Evolutionary conservation across 2,329 filamentous ascomycete genomes (phyloP).

Genomic region (Fusarium chlamydosporum): DNA sequence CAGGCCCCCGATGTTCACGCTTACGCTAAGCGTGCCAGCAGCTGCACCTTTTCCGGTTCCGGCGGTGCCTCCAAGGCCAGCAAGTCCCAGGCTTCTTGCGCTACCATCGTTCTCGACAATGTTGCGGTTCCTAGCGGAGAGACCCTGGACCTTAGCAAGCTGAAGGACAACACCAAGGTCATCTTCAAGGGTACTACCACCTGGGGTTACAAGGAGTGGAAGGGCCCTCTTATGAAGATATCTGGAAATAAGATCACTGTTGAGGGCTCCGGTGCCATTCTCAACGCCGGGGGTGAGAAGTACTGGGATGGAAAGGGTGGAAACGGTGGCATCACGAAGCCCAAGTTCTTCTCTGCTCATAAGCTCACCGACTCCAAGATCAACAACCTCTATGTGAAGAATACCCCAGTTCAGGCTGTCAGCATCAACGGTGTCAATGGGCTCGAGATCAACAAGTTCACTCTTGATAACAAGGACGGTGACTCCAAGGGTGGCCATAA

Average conservation of each 20-base stretch:
- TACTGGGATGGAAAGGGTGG: constrained; percentile 46
- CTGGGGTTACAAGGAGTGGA: constrained; percentile 48
- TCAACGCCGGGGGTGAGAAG: constrained; percentile 41
- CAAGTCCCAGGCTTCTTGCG: constrained; percentile 33
- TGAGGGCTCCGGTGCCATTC: constrained; percentile 43
- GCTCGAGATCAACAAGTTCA: constrained; percentile 56
- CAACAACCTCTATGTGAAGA: constrained; percentile 57
- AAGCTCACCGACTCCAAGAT: constrained; percentile 52
- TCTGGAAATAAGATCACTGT: constrained; percentile 43
- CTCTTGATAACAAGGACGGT: constrained; percentile 58
- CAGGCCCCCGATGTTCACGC: constrained; percentile 27
- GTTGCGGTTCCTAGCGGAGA: constrained; percentile 40
- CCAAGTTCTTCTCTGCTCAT: constrained; percentile 48
- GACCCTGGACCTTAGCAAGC: constrained; percentile 44
- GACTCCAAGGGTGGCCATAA: constrained; percentile 61
- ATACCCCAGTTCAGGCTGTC: constrained; percentile 60
- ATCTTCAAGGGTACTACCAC: constrained; percentile 46
- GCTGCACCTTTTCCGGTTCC: constrained; percentile 45
- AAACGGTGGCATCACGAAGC: constrained; percentile 42
- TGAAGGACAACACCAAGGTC: constrained; percentile 43
- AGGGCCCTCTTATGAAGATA: constrained; percentile 42
- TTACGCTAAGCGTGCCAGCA: constrained; percentile 34
- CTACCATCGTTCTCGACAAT: constrained; percentile 39
- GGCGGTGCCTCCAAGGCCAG: constrained; percentile 37
- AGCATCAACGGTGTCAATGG: constrained; percentile 56